phyloP scores from a whole-genome alignment of 257 asterid species.

The Marsdenia floribunda region DNA sequence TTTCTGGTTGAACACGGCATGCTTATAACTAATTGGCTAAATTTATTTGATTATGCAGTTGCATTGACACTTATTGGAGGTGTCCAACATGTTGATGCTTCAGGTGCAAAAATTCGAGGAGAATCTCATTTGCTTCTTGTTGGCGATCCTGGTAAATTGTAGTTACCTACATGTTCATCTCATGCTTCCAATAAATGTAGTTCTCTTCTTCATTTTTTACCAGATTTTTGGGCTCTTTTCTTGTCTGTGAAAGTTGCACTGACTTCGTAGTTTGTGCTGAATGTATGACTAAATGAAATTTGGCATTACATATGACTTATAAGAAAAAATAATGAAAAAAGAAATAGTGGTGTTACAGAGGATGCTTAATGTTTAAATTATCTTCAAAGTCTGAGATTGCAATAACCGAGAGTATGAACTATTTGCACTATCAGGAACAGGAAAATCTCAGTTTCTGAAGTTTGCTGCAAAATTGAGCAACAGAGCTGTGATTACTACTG shows the following conservation, averaged over 20 bases:
- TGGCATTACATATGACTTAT: not conserved
- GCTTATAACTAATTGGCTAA: slow-evolving; percentile 4
- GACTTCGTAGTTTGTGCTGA: slow-evolving; percentile 3
- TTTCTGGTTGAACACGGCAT: not conserved
- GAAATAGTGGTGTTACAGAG: not conserved
- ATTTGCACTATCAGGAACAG: slow-evolving; percentile 59
- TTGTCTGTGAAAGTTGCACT: not conserved
- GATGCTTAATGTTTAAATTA: not conserved
- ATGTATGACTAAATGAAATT: not conserved
- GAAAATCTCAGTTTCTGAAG: slow-evolving; percentile 95
- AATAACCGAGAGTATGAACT: slow-evolving; percentile 2
- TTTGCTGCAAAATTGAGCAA: slow-evolving; percentile 93
- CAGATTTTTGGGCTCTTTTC: slow-evolving; percentile 1
- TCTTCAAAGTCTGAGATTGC: not conserved
- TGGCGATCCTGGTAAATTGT: slow-evolving; percentile 91
- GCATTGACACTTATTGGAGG: slow-evolving; percentile 92
- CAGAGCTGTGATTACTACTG: slow-evolving; percentile 94
- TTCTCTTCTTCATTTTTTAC: not conserved
- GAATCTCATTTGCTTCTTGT: slow-evolving; percentile 98
- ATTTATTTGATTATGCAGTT: slow-evolving; percentile 45
- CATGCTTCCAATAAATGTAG: not conserved
- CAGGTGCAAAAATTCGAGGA: slow-evolving; percentile 95
- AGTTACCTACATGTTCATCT: not conserved
- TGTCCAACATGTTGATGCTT: slow-evolving; percentile 91
- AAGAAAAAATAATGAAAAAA: too few relatives aligned